Evolutionary conservation across 345 rosid species (phyloP).

Genomic region (Lepidium aucheri): DNA sequence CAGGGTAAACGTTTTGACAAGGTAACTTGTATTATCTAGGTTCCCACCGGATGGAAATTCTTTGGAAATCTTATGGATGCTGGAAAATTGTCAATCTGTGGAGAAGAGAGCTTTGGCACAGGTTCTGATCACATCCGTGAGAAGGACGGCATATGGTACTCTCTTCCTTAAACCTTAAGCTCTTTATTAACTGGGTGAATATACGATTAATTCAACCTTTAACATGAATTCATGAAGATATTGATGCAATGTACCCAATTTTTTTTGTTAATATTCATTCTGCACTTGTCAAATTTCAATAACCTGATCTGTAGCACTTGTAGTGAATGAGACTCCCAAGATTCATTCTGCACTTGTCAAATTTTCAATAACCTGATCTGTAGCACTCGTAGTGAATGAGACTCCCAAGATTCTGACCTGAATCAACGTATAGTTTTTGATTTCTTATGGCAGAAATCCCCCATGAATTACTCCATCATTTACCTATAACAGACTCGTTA

Average conservation of each 20-base stretch:
- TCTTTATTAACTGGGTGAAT: background rate
- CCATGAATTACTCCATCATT: background rate
- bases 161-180: conserved; percentile 3
- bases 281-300: background rate
- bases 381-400: background rate
- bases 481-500: background rate
- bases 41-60: conserved; percentile 96
- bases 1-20: conserved; percentile 8
- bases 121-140: conserved; percentile 97
- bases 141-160: conserved; percentile 95
- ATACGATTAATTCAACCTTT: background rate
- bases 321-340: background rate
- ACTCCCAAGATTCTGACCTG: background rate
- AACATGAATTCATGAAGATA: background rate
- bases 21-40: conserved; percentile 38
- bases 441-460: background rate
- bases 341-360: background rate
- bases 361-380: background rate
- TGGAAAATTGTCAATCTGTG: conserved; percentile 86
- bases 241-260: background rate
- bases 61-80: conserved; percentile 98
- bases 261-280: background rate
- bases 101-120: conserved; percentile 97
- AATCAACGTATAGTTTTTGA: background rate
- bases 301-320: background rate